These are phyloP conservation scores for Crithidia sp. DNA, from an alignment of 208 protist species.

Conservation along the genomic window DNA sequence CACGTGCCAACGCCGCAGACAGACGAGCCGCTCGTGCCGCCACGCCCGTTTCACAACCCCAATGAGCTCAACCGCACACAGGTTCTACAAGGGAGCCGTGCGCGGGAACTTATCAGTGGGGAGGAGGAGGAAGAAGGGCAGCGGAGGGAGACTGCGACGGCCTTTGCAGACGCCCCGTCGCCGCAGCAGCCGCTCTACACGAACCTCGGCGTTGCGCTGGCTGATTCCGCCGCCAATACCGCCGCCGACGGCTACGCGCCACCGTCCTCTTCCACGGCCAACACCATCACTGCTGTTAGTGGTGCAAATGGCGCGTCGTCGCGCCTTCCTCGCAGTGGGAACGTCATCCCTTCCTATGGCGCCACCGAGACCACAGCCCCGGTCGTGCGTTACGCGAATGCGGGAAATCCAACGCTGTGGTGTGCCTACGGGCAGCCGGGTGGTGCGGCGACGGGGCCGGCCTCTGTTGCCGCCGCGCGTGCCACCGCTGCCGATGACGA, in stretches of 20 bases:
- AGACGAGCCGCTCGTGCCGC: background rate
- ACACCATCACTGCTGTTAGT: background rate
- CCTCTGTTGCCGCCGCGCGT: constrained; percentile 12
- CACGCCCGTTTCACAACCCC: constrained; percentile 7
- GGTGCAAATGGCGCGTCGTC: no score
- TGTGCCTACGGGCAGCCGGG: constrained; percentile 10
- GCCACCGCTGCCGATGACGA: background rate
- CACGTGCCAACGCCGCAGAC: constrained; percentile 13
- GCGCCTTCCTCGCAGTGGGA: no score
- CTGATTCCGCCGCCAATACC: background rate
- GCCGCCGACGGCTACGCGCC: background rate
- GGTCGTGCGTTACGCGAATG: constrained; percentile 33
- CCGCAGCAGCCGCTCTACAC: constrained; percentile 14
- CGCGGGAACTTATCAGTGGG: background rate
- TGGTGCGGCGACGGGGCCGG: constrained; percentile 3
- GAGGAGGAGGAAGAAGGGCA: background rate
- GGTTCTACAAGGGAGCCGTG: background rate
- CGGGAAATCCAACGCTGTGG: constrained; percentile 26
- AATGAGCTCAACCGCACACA: constrained; percentile 19
- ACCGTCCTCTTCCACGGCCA: background rate
- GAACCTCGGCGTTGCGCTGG: constrained; percentile 13
- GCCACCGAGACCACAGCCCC: constrained; percentile 3
- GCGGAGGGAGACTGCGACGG: background rate
- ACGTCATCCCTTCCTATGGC: constrained; percentile 6
- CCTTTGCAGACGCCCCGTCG: background rate